Percentiles rank a stretch among this genome's conserved stretches.
Evolutionary conservation across 73 alveolate species (phyloP).

Genomic region (Stentor roeselii): DNA sequence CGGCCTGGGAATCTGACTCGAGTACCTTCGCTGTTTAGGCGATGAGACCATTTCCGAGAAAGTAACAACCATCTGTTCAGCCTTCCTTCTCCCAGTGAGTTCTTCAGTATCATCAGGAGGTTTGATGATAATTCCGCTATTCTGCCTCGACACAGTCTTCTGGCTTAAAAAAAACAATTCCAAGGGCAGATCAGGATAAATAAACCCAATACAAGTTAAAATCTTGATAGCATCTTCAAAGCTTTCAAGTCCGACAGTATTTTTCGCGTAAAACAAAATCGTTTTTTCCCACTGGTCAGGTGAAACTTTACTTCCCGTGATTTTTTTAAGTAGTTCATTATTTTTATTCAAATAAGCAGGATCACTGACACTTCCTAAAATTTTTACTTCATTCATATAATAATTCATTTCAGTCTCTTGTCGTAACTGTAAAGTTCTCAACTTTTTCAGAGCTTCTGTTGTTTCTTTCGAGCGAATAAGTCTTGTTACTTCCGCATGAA

Average conservation of each 20-base stretch:
- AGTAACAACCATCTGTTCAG: not conserved
- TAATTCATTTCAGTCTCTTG: not conserved
- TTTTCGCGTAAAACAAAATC: not conserved
- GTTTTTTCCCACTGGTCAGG: not conserved
- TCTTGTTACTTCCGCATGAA: not conserved
- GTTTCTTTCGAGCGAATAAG: not conserved
- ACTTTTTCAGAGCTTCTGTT: not conserved
- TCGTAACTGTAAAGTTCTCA: not conserved
- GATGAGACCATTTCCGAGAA: not conserved
- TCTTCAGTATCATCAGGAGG: not conserved
- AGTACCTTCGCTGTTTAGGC: not conserved
- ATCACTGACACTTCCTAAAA: not conserved
- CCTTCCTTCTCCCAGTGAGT: not conserved
- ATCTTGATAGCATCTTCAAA: not conserved
- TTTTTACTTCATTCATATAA: not conserved
- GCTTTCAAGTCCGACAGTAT: not conserved
- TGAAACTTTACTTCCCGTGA: not conserved
- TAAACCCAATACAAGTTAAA: not conserved
- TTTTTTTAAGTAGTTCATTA: not conserved
- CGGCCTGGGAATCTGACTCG: not conserved
- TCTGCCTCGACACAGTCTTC: not conserved
- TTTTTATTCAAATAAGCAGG: not conserved
- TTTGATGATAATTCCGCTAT: not conserved
- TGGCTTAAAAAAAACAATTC: too few relatives aligned
- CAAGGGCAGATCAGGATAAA: not conserved